Evolutionary conservation across 306 rosid genomes (phyloP), one percentile per base, ranked within the genome.

Genomic region (Medicago arabica): DNA sequence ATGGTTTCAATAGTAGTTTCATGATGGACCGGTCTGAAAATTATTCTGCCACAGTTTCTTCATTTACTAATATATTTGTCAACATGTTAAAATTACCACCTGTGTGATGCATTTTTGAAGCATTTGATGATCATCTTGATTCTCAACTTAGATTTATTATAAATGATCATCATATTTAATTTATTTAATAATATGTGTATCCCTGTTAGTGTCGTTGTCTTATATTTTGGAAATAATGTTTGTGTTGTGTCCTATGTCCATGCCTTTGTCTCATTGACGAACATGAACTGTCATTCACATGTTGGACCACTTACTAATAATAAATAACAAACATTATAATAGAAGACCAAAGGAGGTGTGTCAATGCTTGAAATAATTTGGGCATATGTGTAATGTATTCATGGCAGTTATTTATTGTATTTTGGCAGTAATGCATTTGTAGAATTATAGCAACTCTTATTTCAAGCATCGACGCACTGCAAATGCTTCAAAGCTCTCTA

Each of bases 381-480:
- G 51, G 51, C 5, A 9, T 10, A 3, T 44, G 12, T 11, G 50
- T 44, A 44, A 9, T 44, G 15, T 44, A 43, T 10, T 43, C 10
- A 43, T 43, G 50, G 55, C 21, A 51, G 57, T n/a, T 15, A 51
- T n/a, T 21, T 51, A n/a, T 51, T 51, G 57, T 51, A 51, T 51
- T 51, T 51, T 51, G 57, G 21, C 57, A 51, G 21, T 51, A n/a
- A 51, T 51, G 57, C 57, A 51, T 51, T 51, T 51, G 21, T 51
- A 16, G 21, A 51, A 16, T 51, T 51, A 28, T 28, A 28, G 4
- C 31, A 28, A 28, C 31, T 28, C 31, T 28, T 28, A 28, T 28
- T 28, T 28, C 31, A 28, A 28, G 31, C 31, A 28, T 28, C 31
- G 31, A 28, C 31, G 3, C 31, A 28, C 31, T 4, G 3, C 31